phyloP scores from a whole-genome alignment of 257 asterid species.

The Mitragyna speciosa region DNA sequence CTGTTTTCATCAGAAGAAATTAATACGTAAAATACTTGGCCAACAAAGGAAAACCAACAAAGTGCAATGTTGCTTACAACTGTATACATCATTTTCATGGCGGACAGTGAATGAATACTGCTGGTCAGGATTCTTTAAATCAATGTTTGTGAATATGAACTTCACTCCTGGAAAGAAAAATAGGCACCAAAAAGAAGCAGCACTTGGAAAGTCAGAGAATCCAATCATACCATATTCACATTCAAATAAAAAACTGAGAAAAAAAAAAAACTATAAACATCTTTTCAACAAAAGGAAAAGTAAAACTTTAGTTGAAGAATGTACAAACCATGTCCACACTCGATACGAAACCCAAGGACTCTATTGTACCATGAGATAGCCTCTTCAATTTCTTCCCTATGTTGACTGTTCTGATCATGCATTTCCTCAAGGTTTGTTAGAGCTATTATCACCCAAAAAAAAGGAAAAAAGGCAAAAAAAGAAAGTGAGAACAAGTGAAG shows the following conservation, averaged over 20 bases:
- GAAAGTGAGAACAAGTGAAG: conserved; percentile 21
- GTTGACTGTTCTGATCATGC: conserved; percentile 45
- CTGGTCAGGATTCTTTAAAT: conserved; percentile 48
- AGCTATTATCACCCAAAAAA: conserved; percentile 36
- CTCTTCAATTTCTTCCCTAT: conserved; percentile 64
- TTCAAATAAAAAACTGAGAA: background rate
- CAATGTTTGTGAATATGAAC: conserved; percentile 74
- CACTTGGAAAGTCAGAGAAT: conserved; percentile 9
- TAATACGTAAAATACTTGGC: background rate
- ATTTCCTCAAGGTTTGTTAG: conserved; percentile 53
- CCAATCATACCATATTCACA: conserved; percentile 3
- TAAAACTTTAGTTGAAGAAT: background rate
- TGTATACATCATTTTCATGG: conserved; percentile 68
- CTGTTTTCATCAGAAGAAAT: background rate
- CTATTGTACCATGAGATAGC: conserved; percentile 85
- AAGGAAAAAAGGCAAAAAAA: conserved; percentile 1
- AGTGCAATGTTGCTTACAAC: conserved; percentile 48
- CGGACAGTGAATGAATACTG: conserved; percentile 74
- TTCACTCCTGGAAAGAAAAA: conserved; percentile 61
- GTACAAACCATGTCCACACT: conserved; percentile 74
- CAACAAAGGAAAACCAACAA: background rate
- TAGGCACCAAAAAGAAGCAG: background rate
- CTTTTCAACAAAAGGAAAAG: background rate
- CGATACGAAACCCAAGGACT: conserved; percentile 84
- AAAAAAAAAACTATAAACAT: background rate